phyloP scores from a whole-genome alignment of 345 rosid genomes.

The Aquilaria yunnanensis region DNA sequence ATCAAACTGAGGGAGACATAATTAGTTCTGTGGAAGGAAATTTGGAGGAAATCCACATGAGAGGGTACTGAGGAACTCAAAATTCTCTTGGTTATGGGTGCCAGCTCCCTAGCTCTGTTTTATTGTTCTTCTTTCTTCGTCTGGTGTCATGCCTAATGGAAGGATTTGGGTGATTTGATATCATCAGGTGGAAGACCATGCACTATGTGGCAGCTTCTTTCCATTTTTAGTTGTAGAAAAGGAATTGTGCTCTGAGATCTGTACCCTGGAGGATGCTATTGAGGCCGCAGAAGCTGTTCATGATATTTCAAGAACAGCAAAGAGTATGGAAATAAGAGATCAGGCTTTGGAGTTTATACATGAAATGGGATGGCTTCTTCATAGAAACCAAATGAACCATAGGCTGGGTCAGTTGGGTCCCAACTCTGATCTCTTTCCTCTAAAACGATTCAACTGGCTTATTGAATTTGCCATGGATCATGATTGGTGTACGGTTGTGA shows the following conservation, averaged over 20 bases:
- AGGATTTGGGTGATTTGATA: slow-evolving; percentile 10
- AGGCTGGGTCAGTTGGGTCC: slow-evolving; percentile 34
- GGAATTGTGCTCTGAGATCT: slow-evolving; percentile 68
- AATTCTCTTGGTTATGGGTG: too few relatives aligned
- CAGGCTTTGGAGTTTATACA: slow-evolving; percentile 56
- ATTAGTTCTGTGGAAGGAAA: too few relatives aligned
- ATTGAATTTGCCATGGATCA: slow-evolving; percentile 63
- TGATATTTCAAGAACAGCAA: slow-evolving; percentile 13
- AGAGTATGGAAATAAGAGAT: slow-evolving; percentile 36
- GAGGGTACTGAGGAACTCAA: too few relatives aligned
- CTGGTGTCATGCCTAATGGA: not conserved
- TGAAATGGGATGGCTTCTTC: slow-evolving; percentile 83
- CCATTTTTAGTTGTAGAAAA: slow-evolving; percentile 69
- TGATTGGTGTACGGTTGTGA: slow-evolving; percentile 74
- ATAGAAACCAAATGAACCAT: slow-evolving; percentile 31
- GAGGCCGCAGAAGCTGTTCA: slow-evolving; percentile 26
- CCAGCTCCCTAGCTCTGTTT: too few relatives aligned
- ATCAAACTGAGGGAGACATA: too few relatives aligned
- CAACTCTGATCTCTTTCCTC: slow-evolving; percentile 31
- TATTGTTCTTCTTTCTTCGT: too few relatives aligned
- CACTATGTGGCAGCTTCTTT: slow-evolving; percentile 53
- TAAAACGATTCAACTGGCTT: slow-evolving; percentile 50
- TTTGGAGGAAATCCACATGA: too few relatives aligned
- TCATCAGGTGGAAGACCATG: slow-evolving; percentile 54
- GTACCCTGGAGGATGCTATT: slow-evolving; percentile 47